These are phyloP conservation scores for Tetrahymena malaccensis DNA, from an alignment of 73 alveolate genomes.

Conservation along the genomic window DNA sequence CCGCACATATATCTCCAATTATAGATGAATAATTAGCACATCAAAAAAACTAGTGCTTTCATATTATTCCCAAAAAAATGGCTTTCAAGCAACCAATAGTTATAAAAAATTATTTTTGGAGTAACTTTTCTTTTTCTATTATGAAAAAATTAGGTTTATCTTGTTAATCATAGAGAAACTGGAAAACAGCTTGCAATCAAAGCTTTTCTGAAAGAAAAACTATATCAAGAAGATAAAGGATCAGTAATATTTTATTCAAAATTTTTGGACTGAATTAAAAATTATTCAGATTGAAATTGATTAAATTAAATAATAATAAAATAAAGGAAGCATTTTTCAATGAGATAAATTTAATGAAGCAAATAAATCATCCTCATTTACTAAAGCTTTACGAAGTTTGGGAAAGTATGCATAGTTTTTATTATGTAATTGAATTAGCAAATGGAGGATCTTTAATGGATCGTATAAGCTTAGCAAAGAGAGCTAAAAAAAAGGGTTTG, in stretches of 20 bases:
- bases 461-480: background rate
- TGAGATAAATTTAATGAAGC: background rate
- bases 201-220: background rate
- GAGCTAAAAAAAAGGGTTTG: background rate
- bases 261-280: background rate
- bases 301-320: too few species aligned
- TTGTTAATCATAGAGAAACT: background rate
- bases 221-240: background rate
- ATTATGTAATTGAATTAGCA: background rate
- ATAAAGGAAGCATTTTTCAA: background rate
- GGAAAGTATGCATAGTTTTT: background rate
- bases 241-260: background rate
- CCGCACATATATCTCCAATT: background rate
- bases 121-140: background rate
- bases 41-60: background rate
- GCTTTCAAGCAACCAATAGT: too few species aligned
- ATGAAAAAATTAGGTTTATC: background rate
- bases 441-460: background rate
- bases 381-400: background rate
- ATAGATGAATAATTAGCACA: too few species aligned
- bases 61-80: background rate
- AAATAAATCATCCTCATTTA: background rate
- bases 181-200: background rate
- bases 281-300: too few species aligned
- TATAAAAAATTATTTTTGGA: too few species aligned